These are phyloP conservation scores for Penicillium brevicompactum DNA, from an alignment of 2,329 filamentous ascomycete species.

Conservation along the genomic window DNA sequence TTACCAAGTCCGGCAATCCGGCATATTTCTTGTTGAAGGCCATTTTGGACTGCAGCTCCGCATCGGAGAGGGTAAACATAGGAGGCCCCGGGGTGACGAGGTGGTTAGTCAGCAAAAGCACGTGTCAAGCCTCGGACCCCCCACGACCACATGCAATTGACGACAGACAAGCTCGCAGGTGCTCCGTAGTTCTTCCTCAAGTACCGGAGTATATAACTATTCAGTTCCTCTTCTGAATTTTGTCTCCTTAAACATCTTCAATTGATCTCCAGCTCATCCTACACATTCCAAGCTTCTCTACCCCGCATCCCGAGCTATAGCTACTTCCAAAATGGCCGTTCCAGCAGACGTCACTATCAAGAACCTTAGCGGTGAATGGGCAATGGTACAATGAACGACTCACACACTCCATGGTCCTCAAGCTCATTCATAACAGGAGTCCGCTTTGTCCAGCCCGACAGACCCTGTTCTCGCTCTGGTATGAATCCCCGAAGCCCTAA, in stretches of 20 bases:
- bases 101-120: conserved; percentile 17
- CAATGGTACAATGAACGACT: conserved; percentile 58
- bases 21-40: conserved; percentile 80
- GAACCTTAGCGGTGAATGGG: conserved; percentile 70
- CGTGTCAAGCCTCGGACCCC: conserved; percentile 22
- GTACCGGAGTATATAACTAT: conserved; percentile 15
- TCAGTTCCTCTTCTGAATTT: neutral
- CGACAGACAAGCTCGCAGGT: neutral
- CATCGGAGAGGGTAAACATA: conserved; percentile 10
- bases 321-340: conserved; percentile 65
- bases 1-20: conserved; percentile 75
- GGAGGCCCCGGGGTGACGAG: neutral
- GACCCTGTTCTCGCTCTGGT: conserved; percentile 69
- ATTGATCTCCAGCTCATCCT: neutral
- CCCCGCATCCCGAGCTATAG: conserved; percentile 20
- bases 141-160: conserved; percentile 27
- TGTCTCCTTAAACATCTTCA: neutral
- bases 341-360: conserved; percentile 67
- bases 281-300: conserved; percentile 9
- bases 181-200: neutral
- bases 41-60: conserved; percentile 51
- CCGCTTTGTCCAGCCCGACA: conserved; percentile 67
- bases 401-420: neutral
- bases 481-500: conserved; percentile 19
- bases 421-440: conserved; percentile 61